Evolutionary conservation across 2,329 filamentous ascomycete genomes (phyloP), one percentile per base, ranked within the genome.

Genomic region (Penicillium sp.): DNA sequence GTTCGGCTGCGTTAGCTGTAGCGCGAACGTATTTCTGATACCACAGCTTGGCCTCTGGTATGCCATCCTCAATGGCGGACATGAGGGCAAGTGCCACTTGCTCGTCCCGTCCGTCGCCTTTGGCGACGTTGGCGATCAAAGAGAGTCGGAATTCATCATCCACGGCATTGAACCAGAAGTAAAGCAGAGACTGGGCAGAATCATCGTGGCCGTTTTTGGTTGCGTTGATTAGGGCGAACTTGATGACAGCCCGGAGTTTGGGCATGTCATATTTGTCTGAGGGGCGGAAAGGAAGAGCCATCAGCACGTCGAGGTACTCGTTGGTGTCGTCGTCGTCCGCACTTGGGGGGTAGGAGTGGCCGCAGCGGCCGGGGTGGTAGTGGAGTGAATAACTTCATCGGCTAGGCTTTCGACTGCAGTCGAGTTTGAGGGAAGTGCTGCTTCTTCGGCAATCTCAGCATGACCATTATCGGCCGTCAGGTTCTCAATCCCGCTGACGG

Each of bases 101-200:
- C 10, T 59, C 41, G 22, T 62, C 50, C 4, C 28, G 22, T 8
- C 40, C 43, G 1, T 57, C 46, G 5, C 42, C 7, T 2, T 25
- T 25, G n/a, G 53, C 52, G 19, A 65, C 28, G 33, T 63, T 64
- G 28, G 59, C 46, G 17, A 65, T 50, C n/a, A 66, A 47, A 4
- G 59, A 58, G 8, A 64, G 31, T 26, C 58, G 56, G 41, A 66
- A 65, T 4, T 62, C 56, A 19, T 66, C 63, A 1, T 44, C 42
- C 25, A 52, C 19, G 14, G 58, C 50, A 4, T 43, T 53, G 10
- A 48, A 56, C 63, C 63, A 66, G 36, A 57, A 61, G 53, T 65
- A 53, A 28, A 63, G 48, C 35, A 66, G 48, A 14, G 45, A 47
- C 31, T 57, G 16, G 30, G 58, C 61, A 22, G 49, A 50, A 4